These are phyloP conservation scores for Talaromyces amestolkiae DNA, from an alignment of 2,329 filamentous ascomycete species.

Conservation along the genomic window DNA sequence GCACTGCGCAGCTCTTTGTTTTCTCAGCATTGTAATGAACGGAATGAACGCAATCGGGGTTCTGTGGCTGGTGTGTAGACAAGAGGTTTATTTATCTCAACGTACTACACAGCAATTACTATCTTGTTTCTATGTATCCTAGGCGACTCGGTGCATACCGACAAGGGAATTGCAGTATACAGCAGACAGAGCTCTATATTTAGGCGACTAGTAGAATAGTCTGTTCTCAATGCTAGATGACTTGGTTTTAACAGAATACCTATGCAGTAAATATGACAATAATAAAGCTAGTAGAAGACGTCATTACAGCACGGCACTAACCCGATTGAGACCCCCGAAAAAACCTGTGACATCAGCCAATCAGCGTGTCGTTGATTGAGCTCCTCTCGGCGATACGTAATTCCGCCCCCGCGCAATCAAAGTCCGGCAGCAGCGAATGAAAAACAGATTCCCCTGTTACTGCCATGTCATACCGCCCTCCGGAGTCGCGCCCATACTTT, in stretches of 20 bases:
- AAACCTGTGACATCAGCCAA: conserved; percentile 9
- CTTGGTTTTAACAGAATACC: too few relatives aligned
- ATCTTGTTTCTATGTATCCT: background rate
- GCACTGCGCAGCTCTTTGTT: conserved; percentile 63
- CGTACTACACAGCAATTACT: background rate
- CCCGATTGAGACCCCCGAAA: background rate
- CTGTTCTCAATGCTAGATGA: conserved; percentile 16
- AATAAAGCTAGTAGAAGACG: conserved; percentile 15
- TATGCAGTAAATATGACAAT: too few relatives aligned
- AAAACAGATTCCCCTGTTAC: background rate
- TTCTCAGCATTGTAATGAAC: conserved; percentile 66
- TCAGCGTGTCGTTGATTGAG: background rate
- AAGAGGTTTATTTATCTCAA: background rate
- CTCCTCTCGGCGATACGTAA: conserved; percentile 4
- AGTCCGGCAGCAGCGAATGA: background rate
- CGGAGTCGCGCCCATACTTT: conserved; percentile 16
- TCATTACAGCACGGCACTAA: conserved; percentile 8
- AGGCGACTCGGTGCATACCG: background rate
- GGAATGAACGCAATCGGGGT: background rate
- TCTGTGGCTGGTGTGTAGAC: conserved; percentile 2
- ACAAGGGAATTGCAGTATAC: conserved; percentile 7
- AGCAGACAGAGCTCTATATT: conserved; percentile 12
- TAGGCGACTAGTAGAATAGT: conserved; percentile 16
- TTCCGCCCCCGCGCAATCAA: background rate
- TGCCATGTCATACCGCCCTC: conserved; percentile 17